Evolutionary conservation across 495 filamentous ascomycete species (phyloP).

Genomic region (Parachaetomium inaequale): DNA sequence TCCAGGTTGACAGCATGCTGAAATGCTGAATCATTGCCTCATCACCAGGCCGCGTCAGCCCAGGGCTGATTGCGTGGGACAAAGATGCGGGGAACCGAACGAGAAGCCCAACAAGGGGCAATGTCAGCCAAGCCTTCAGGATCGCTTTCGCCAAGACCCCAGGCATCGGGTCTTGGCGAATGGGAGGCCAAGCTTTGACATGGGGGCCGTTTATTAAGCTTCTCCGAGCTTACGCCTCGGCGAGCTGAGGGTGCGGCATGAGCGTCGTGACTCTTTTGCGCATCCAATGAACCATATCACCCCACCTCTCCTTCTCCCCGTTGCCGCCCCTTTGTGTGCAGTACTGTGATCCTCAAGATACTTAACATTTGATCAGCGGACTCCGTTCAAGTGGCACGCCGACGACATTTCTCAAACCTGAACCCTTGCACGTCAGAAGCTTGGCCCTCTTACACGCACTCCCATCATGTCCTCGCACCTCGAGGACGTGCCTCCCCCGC

Average conservation of each 20-base stretch:
- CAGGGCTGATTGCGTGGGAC: slow-evolving; percentile 21
- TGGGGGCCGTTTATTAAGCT: slow-evolving; percentile 15
- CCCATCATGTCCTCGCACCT: slow-evolving; percentile 24
- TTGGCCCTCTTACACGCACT: neutral
- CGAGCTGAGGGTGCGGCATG: slow-evolving; percentile 3
- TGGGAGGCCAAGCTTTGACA: slow-evolving; percentile 10
- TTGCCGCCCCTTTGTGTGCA: neutral
- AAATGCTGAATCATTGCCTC: slow-evolving; percentile 10
- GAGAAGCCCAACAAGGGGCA: slow-evolving; percentile 16
- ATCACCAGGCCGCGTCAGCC: slow-evolving; percentile 31
- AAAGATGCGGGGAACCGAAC: slow-evolving; percentile 18
- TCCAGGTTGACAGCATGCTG: neutral
- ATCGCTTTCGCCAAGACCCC: slow-evolving; percentile 11
- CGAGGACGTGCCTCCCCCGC: slow-evolving; percentile 45
- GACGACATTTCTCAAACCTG: neutral
- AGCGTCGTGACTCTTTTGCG: slow-evolving; percentile 9
- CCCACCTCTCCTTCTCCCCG: neutral
- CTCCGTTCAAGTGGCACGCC: slow-evolving; percentile 5
- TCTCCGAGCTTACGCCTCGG: slow-evolving; percentile 12
- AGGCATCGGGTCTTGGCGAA: slow-evolving; percentile 13
- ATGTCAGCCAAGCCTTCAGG: slow-evolving; percentile 22
- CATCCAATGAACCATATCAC: slow-evolving; percentile 18
- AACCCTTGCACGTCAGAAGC: slow-evolving; percentile 1
- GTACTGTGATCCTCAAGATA: neutral
- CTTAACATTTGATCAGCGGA: slow-evolving; percentile 2